phyloP scores from a whole-genome alignment of 2,329 filamentous ascomycete genomes.

The Thielaviopsis populi region DNA sequence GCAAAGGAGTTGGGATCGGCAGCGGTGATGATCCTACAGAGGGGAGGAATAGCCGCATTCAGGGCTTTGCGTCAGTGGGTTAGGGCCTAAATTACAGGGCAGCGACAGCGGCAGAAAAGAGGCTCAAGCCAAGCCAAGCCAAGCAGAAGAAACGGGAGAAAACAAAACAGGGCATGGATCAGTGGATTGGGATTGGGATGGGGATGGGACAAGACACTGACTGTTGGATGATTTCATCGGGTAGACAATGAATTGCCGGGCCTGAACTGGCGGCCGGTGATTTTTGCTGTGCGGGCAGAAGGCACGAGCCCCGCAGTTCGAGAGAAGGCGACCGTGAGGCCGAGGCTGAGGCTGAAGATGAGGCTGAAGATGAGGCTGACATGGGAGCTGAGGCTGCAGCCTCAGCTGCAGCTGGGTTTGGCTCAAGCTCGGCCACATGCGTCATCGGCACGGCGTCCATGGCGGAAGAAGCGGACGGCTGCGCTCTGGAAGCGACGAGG shows the following conservation, averaged over 20 bases:
- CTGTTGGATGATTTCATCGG: conserved; percentile 57
- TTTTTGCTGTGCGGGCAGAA: neutral
- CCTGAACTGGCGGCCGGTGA: neutral
- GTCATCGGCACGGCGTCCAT: conserved; percentile 1
- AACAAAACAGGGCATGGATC: neutral
- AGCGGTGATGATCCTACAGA: conserved; percentile 41
- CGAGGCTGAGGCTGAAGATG: neutral
- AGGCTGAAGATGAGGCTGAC: neutral
- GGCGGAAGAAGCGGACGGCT: neutral
- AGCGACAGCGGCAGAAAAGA: conserved; percentile 5
- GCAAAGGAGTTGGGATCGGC: conserved; percentile 50
- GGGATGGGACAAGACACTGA: conserved; percentile 27
- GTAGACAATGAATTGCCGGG: conserved; percentile 39
- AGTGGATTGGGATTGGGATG: neutral
- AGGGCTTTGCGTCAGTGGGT: conserved; percentile 8
- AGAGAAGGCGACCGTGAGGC: neutral
- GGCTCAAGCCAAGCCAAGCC: too few relatives aligned
- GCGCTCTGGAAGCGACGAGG: neutral
- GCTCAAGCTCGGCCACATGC: conserved; percentile 1
- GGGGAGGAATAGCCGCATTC: neutral
- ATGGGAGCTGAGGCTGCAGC: neutral
- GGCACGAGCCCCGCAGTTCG: neutral
- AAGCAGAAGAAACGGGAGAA: neutral
- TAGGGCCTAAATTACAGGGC: neutral
- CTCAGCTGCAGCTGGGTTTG: neutral